A percentile compares a stretch with the other conserved stretches of the same genome.
Evolutionary conservation across 2,329 filamentous ascomycete species (phyloP).

Genomic region (Colletotrichum aenigma): DNA sequence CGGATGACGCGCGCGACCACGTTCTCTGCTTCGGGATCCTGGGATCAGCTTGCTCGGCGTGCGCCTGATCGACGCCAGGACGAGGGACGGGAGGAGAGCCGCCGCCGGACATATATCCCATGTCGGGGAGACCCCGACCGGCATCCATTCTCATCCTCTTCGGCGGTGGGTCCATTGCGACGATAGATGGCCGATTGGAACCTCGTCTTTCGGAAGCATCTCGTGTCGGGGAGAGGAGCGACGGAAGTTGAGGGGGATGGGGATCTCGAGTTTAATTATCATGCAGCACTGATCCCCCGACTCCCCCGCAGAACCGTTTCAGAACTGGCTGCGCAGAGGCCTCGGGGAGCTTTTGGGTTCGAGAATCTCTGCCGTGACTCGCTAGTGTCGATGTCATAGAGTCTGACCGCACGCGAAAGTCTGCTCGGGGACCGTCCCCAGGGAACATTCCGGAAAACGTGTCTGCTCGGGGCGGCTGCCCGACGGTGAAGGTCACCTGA

Average conservation of each 20-base stretch:
- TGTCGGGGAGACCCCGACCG: constrained; percentile 17
- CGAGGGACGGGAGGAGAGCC: background rate
- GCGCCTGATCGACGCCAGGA: background rate
- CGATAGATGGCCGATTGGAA: background rate
- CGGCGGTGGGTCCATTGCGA: constrained; percentile 15
- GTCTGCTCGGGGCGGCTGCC: background rate
- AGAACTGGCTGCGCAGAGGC: constrained; percentile 9
- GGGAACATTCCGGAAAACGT: background rate
- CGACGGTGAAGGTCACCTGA: background rate
- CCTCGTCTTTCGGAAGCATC: background rate
- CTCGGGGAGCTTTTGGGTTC: background rate
- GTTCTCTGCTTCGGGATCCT: constrained; percentile 13
- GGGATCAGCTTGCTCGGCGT: constrained; percentile 4
- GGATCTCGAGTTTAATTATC: constrained; percentile 11
- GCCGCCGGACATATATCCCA: background rate
- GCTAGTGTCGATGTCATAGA: background rate
- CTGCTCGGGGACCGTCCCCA: constrained; percentile 6
- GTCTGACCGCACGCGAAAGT: background rate
- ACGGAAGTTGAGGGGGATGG: background rate
- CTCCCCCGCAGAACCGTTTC: constrained; percentile 12
- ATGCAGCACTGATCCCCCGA: constrained; percentile 5
- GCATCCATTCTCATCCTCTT: constrained; percentile 21
- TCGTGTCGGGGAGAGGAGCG: constrained; percentile 13
- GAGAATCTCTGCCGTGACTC: background rate
- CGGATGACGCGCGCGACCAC: constrained; percentile 24